Percentiles rank a stretch among this genome's conserved stretches.
Evolutionary conservation across 2,329 filamentous ascomycete genomes (phyloP).

Genomic region (Beauveria sp.): DNA sequence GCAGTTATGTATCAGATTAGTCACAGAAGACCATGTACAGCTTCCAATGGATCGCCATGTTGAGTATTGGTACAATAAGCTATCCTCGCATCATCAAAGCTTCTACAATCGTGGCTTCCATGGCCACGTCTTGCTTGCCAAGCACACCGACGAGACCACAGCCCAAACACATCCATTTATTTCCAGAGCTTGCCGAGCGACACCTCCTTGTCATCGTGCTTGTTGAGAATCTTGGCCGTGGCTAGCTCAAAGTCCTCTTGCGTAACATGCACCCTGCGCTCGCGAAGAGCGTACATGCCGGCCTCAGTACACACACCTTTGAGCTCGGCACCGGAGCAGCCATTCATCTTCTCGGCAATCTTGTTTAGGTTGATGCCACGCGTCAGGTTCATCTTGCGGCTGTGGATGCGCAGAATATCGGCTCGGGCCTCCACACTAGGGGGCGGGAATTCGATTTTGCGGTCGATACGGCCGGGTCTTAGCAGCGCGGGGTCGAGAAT

Average conservation of each 20-base stretch:
- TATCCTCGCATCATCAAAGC: slow-evolving; percentile 11
- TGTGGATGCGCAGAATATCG: slow-evolving; percentile 96
- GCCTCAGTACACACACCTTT: slow-evolving; percentile 99
- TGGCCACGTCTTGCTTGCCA: not conserved
- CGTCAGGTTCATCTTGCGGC: slow-evolving; percentile 96
- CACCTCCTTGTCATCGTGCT: slow-evolving; percentile 97
- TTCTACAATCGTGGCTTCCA: not conserved
- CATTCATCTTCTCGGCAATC: slow-evolving; percentile 99
- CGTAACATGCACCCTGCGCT: slow-evolving; percentile 93
- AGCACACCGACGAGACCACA: not conserved
- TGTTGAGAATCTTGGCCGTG: slow-evolving; percentile 98
- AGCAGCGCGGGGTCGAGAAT: slow-evolving; percentile 93
- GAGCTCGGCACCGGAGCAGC: slow-evolving; percentile 91
- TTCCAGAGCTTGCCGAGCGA: slow-evolving; percentile 76
- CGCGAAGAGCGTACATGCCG: slow-evolving; percentile 94
- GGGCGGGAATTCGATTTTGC: slow-evolving; percentile 98
- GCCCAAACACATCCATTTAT: slow-evolving; percentile 20
- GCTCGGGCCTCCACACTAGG: slow-evolving; percentile 93
- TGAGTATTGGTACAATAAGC: slow-evolving; percentile 11
- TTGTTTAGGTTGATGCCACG: slow-evolving; percentile 96
- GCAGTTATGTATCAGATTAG: not conserved
- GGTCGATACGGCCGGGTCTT: slow-evolving; percentile 93
- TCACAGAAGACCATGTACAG: not conserved
- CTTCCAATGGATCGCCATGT: slow-evolving; percentile 9
- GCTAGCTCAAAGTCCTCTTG: slow-evolving; percentile 98